These are phyloP conservation scores for Boechera stricta DNA, from an alignment of 345 rosid genomes.

Conservation along the genomic window DNA sequence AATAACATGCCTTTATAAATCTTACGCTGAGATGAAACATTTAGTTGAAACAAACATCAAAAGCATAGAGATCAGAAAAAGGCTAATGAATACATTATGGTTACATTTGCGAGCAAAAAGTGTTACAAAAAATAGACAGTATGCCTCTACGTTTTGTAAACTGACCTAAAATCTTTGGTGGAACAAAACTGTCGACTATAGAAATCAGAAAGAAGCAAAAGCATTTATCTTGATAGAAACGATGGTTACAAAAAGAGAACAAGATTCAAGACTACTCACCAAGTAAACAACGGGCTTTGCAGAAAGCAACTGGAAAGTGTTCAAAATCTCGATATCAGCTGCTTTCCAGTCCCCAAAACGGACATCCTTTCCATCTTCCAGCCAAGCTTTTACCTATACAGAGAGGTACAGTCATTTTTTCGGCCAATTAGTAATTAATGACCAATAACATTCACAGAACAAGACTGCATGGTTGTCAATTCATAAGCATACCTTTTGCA, in stretches of 20 bases:
- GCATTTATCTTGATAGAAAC: not conserved
- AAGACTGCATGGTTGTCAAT: not conserved
- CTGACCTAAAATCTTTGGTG: not conserved
- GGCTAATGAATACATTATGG: not conserved
- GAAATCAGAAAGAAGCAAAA: slow-evolving; percentile 30
- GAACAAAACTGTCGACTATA: slow-evolving; percentile 9
- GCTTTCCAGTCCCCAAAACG: slow-evolving; percentile 98
- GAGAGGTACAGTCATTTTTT: slow-evolving; percentile 28
- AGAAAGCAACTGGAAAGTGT: slow-evolving; percentile 92
- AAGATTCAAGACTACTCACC: slow-evolving; percentile 51
- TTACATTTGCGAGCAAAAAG: not conserved
- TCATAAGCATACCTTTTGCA: slow-evolving; percentile 40
- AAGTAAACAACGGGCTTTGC: slow-evolving; percentile 98
- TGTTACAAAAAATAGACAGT: slow-evolving; percentile 11
- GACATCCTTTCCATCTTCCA: slow-evolving; percentile 83
- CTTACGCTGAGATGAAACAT: slow-evolving; percentile 5
- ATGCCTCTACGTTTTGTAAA: not conserved
- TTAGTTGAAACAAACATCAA: not conserved
- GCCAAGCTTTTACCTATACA: slow-evolving; percentile 78
- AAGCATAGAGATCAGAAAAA: slow-evolving; percentile 10
- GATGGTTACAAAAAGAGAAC: slow-evolving; percentile 1
- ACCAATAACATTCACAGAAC: slow-evolving; percentile 9
- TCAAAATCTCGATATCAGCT: slow-evolving; percentile 90
- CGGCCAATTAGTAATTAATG: not conserved
- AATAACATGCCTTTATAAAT: slow-evolving; percentile 8